A percentile compares a stretch with the other conserved stretches of the same genome.
Evolutionary conservation across 257 asterid species (phyloP).

Genomic region (Gentiana straminea): DNA sequence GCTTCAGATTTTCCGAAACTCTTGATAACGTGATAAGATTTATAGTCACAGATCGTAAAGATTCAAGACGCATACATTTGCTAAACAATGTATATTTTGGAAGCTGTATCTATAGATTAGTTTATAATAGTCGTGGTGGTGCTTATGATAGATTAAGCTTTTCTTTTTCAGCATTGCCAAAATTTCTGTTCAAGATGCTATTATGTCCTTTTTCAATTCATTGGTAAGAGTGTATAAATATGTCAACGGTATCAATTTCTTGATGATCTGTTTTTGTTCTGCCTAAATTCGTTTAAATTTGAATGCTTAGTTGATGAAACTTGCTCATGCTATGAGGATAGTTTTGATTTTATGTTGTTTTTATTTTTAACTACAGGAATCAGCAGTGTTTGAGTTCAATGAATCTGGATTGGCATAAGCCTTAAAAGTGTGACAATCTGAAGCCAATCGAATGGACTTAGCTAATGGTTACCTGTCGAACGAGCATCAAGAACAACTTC

Average conservation of each 20-base stretch:
- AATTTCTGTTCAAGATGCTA: no score
- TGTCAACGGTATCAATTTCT: no score
- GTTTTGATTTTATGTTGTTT: background rate
- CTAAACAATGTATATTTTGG: background rate
- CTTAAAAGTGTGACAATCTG: conserved; percentile 2
- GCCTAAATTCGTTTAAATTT: no score
- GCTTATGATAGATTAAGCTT: background rate
- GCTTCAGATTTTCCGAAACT: no score
- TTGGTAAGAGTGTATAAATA: no score
- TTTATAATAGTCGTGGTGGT: background rate
- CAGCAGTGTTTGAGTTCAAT: background rate
- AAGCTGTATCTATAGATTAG: background rate
- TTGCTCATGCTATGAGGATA: no score
- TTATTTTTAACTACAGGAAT: background rate
- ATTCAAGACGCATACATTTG: background rate
- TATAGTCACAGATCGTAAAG: background rate
- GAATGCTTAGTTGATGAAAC: no score
- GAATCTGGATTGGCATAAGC: background rate
- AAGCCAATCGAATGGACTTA: conserved; percentile 28
- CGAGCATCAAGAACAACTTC: conserved; percentile 49
- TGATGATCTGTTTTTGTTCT: no score
- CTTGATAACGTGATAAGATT: no score
- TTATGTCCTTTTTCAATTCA: no score
- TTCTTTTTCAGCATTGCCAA: background rate
- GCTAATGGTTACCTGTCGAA: conserved; percentile 29